phyloP scores from a whole-genome alignment of 1,284 basidiomycete species.

The Cutaneotrichosporon sp. region DNA sequence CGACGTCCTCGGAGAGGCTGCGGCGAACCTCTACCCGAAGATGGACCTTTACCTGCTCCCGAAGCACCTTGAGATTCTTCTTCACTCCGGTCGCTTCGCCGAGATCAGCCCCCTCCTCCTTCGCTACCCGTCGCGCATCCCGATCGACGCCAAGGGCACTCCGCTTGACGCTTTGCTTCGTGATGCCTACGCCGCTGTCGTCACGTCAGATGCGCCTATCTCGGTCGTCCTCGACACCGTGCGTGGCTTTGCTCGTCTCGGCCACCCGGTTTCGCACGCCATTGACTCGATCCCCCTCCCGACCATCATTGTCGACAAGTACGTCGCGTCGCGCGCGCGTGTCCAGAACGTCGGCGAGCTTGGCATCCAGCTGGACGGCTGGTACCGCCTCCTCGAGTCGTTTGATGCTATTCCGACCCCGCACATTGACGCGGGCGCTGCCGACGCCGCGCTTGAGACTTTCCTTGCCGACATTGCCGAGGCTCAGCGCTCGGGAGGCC shows the following conservation, averaged over 20 bases:
- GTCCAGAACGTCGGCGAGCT: slow-evolving; percentile 1
- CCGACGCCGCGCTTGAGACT: slow-evolving; percentile 51
- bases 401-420: slow-evolving; percentile 3
- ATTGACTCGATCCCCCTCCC: slow-evolving; percentile 10
- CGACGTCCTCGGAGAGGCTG: slow-evolving; percentile 16
- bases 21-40: neutral
- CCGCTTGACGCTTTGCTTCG: neutral
- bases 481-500: neutral
- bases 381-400: slow-evolving; percentile 19
- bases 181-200: neutral
- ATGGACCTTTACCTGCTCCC: slow-evolving; percentile 6
- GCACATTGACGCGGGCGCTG: slow-evolving; percentile 21
- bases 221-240: slow-evolving; percentile 13
- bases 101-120: slow-evolving; percentile 13
- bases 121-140: neutral
- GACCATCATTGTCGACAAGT: slow-evolving; percentile 22
- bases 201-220: slow-evolving; percentile 13
- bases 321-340: slow-evolving; percentile 9
- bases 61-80: slow-evolving; percentile 13
- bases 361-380: slow-evolving; percentile 2
- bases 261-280: slow-evolving; percentile 1
- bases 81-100: slow-evolving; percentile 8
- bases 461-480: slow-evolving; percentile 51
- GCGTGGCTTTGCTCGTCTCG: slow-evolving; percentile 16
- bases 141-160: neutral